Base-by-base conservation (phyloP, 2,329 filamentous ascomycete species). In the Aureobasidium uvarum region DNA sequence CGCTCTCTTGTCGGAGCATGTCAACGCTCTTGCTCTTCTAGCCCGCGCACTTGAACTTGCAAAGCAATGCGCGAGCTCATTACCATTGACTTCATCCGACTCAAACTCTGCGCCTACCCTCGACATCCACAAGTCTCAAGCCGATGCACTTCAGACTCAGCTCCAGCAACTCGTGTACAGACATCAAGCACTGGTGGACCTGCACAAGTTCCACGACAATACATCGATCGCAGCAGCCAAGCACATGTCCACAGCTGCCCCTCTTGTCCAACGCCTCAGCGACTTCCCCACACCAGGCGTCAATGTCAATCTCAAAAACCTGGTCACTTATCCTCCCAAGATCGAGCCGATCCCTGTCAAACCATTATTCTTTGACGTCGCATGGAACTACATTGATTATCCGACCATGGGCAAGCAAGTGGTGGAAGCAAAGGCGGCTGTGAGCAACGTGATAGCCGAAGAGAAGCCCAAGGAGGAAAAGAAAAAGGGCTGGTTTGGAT, bases 311-410 rank as follows among this genome's bases (percentile, higher is more conserved):
- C 81, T 97, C 31, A 82, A 82, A 48, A 94, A 94, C 70, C 80
- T 99, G 31, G 93, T 98, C 54, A 85, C 87, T 5, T 97, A 93
- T 76, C 95, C 95, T 14, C 93, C 94, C 1, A 90, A 87, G 74
- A 80, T 97, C 70, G 86, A 91, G 68, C 84, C 89, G 1, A 86
- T 98, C 45, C 92, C 95, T 0, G 89, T 96, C 62, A 99, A 99
- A 81, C 95, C 95, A 33, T 83, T 98, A 39, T 98, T 98, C 82
- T 86, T 98, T 66, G 95, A 99, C 74, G 89, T 96, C 8, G 95
- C 95, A 11, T 99, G 92, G 90, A 98, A 98, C 75, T 98, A 97
- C 75, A 93, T 99, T 68, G 87, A 92, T 56, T 99, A 99, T 74
- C 92, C 93, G 0, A 87, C 87, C 39, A 86, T 86, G 70, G 70